Evolutionary conservation across 2,329 filamentous ascomycete genomes (phyloP).

Genomic region (Clarireedia paspali): DNA sequence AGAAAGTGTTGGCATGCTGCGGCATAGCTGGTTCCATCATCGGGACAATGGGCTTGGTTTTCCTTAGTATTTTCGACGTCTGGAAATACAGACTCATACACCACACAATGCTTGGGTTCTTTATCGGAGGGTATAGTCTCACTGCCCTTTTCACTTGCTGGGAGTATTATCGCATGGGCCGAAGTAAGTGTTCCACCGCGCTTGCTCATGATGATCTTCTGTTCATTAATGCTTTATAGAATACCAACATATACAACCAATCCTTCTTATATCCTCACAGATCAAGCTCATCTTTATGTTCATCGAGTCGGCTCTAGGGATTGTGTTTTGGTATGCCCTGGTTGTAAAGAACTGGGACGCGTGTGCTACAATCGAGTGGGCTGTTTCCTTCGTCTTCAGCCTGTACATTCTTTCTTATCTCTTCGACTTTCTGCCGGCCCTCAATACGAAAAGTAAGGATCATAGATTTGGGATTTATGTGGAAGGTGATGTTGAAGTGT

Average conservation of each 20-base stretch:
- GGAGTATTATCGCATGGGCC: conserved; percentile 82
- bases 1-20: conserved; percentile 55
- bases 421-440: conserved; percentile 74
- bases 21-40: conserved; percentile 62
- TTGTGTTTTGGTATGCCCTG: conserved; percentile 71
- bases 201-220: neutral
- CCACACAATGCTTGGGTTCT: conserved; percentile 69
- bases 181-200: conserved; percentile 39
- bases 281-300: conserved; percentile 64
- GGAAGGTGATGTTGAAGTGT: neutral
- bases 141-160: conserved; percentile 81
- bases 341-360: conserved; percentile 57
- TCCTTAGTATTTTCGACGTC: conserved; percentile 82
- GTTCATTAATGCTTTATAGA: neutral
- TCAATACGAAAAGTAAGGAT: conserved; percentile 1
- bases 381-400: conserved; percentile 74
- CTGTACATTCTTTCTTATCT: conserved; percentile 81
- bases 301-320: conserved; percentile 78
- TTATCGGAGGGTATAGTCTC: conserved; percentile 77
- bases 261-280: conserved; percentile 54
- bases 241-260: conserved; percentile 3
- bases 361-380: conserved; percentile 71
- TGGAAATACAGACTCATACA: conserved; percentile 59
- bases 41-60: conserved; percentile 73
- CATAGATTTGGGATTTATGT: neutral